Conservation (phyloP, 2,329 filamentous ascomycete species). For the Monilinia vaccinii-corymbosi region DNA sequence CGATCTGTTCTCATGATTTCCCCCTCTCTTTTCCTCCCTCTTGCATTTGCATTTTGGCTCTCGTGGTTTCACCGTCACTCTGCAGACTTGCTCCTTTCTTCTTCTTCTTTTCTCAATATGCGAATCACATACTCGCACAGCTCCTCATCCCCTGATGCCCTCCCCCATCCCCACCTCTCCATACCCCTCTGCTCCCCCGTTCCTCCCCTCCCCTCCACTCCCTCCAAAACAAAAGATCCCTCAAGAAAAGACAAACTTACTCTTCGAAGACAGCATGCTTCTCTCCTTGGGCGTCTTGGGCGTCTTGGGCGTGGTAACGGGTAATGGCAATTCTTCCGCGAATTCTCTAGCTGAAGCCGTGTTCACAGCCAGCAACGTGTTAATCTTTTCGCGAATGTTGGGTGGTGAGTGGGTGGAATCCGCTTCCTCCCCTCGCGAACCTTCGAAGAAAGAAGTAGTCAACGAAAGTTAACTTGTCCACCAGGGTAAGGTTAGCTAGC, state of each 20-base stretch:
- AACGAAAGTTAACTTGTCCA: no score
- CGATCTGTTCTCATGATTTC: neutral
- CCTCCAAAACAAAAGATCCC: neutral
- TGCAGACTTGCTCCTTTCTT: no score
- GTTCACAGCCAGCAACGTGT: constrained; percentile 22
- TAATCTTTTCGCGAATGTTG: constrained; percentile 23
- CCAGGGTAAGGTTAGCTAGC: no score
- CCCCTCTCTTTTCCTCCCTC: neutral
- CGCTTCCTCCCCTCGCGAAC: constrained; percentile 28
- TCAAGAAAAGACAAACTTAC: neutral
- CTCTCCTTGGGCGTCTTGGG: constrained; percentile 16
- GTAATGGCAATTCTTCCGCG: constrained; percentile 19
- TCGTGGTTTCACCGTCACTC: no score
- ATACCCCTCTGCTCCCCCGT: no score
- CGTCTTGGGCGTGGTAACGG: constrained; percentile 24
- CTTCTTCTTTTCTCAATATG: neutral
- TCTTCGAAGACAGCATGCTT: constrained; percentile 33
- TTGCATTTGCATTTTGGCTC: neutral
- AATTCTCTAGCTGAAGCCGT: constrained; percentile 13
- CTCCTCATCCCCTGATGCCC: neutral
- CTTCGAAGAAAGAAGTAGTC: neutral
- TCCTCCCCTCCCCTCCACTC: neutral
- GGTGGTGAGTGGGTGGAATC: constrained; percentile 18
- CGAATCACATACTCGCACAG: neutral
- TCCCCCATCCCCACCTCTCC: neutral